Conservation (phyloP, 2,329 filamentous ascomycete genomes). For the Fusarium nelsonii region DNA sequence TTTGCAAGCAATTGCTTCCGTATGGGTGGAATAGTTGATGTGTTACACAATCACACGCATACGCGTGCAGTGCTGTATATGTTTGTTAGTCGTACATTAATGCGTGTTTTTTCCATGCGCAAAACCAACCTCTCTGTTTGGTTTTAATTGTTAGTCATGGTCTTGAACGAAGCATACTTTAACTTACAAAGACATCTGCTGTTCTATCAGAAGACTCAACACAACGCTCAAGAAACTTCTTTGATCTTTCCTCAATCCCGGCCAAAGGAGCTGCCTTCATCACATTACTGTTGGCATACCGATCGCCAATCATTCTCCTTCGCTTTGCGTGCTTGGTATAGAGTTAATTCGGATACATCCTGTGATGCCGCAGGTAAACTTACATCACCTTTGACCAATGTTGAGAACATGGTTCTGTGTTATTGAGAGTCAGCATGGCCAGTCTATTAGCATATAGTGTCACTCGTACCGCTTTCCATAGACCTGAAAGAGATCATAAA, state of each 20-base stretch:
- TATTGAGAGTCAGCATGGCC: constrained; percentile 7
- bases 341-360: constrained; percentile 1
- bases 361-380: constrained; percentile 38
- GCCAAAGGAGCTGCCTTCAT: constrained; percentile 66
- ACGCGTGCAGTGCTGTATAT: constrained; percentile 67
- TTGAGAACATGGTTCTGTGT: constrained; percentile 70
- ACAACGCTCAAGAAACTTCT: constrained; percentile 67
- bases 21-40: constrained; percentile 77
- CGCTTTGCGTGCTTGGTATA: constrained; percentile 68
- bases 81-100: constrained; percentile 32
- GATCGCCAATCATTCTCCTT: constrained; percentile 73
- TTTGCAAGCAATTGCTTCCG: constrained; percentile 70
- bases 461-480: constrained; percentile 65
- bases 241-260: constrained; percentile 69
- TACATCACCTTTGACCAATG: constrained; percentile 65
- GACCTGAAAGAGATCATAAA: constrained; percentile 71
- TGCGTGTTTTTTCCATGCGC: background rate
- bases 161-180: background rate
- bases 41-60: constrained; percentile 76
- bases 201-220: constrained; percentile 57
- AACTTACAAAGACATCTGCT: constrained; percentile 71
- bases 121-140: constrained; percentile 49
- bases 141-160: constrained; percentile 20
- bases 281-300: constrained; percentile 77
- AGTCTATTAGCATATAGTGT: background rate